phyloP scores from a whole-genome alignment of 495 filamentous ascomycete species.

The Penicillium riverlandense region DNA sequence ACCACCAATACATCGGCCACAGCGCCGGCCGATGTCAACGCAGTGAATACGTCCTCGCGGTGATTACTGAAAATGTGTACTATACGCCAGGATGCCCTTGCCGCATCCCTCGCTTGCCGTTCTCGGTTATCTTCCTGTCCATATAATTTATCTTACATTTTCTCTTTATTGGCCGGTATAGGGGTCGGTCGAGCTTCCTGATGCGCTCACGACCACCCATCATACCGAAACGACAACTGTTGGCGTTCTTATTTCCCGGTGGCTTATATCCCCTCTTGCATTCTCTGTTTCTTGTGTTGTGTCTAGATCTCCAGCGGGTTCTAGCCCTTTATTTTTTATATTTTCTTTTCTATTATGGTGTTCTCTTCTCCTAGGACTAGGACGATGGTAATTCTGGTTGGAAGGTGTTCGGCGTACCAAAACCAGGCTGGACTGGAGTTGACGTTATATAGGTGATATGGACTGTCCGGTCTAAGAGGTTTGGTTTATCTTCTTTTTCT shows the following conservation, averaged over 20 bases:
- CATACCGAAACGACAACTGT: not conserved
- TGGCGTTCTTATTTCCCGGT: not conserved
- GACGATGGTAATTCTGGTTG: not conserved
- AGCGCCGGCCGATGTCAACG: conserved; percentile 15
- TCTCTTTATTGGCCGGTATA: not conserved
- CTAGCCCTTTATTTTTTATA: not conserved
- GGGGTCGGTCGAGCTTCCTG: not conserved
- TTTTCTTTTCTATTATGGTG: conserved; percentile 2
- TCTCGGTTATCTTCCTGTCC: not conserved
- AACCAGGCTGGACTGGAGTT: not conserved
- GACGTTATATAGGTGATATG: not conserved
- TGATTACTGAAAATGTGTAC: conserved; percentile 16
- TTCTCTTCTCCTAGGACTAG: not conserved
- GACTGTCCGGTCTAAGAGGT: not conserved
- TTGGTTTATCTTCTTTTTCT: not conserved
- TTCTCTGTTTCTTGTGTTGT: too few species aligned
- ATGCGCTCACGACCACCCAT: not conserved
- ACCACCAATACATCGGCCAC: conserved; percentile 19
- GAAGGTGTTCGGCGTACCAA: not conserved
- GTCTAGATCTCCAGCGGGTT: not conserved
- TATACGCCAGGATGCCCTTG: conserved; percentile 9
- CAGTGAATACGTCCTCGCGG: conserved; percentile 15
- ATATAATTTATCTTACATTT: not conserved
- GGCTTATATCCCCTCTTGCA: too few species aligned
- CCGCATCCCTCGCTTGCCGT: not conserved